Conservation (phyloP, 169 alveolate genomes). For the Cryptosporidium xiaoi region DNA sequence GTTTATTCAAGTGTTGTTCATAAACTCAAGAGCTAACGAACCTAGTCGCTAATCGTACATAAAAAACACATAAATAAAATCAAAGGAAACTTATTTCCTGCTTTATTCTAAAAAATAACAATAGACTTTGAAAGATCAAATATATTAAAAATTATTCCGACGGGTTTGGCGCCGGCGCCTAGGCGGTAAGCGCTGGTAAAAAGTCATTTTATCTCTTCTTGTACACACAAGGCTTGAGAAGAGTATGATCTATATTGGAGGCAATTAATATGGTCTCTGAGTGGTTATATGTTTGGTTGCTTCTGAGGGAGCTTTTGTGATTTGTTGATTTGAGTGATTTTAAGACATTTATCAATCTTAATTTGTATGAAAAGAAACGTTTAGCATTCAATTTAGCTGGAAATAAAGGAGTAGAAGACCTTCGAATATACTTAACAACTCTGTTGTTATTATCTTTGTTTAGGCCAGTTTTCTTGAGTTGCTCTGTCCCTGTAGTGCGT, state of each 20-base stretch:
- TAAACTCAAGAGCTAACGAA: not conserved
- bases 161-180: no score
- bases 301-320: not conserved
- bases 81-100: not conserved
- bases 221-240: constrained; percentile 79
- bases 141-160: no score
- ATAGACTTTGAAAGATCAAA: not conserved
- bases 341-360: not conserved
- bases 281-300: not conserved
- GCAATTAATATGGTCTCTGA: no score
- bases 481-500: no score
- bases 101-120: not conserved
- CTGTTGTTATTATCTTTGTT: no score
- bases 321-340: not conserved
- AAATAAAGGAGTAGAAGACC: no score
- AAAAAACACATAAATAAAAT: not conserved
- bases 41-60: not conserved
- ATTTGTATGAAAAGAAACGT: no score
- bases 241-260: not conserved
- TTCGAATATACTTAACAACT: no score
- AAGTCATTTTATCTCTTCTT: constrained; percentile 63
- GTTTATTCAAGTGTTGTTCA: not conserved
- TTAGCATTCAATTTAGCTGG: no score
- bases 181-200: not conserved
- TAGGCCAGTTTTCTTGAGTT: no score